Evolutionary conservation across 495 filamentous ascomycete species (phyloP).

Genomic region (Beverwykella pulmonaria): DNA sequence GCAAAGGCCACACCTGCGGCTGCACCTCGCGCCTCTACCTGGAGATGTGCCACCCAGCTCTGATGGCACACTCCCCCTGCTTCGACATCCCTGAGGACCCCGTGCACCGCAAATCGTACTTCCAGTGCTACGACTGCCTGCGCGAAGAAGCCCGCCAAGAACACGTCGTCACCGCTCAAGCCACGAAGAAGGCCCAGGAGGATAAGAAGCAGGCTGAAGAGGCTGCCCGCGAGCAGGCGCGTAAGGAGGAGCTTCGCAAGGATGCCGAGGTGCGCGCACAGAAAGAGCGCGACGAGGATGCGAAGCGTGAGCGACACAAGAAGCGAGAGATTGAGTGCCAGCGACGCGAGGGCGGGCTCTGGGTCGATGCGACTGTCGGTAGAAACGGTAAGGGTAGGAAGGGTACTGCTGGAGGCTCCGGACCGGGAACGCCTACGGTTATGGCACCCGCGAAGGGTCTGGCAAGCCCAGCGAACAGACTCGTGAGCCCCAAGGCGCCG

Average conservation of each 20-base stretch:
- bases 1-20: constrained; percentile 15
- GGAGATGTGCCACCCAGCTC: not conserved
- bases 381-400: constrained; percentile 10
- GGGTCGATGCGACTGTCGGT: constrained; percentile 5
- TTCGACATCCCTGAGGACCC: not conserved
- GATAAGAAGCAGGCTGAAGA: not conserved
- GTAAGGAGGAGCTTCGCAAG: constrained; percentile 1
- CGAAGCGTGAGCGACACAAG: not conserved
- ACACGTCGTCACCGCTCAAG: not conserved
- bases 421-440: not conserved
- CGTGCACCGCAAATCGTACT: constrained; percentile 7
- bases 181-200: not conserved
- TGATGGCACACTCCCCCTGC: not conserved
- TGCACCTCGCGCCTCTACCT: constrained; percentile 14
- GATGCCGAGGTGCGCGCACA: constrained; percentile 4
- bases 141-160: not conserved
- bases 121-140: constrained; percentile 30
- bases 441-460: not conserved
- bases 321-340: not conserved
- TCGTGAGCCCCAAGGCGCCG: not conserved
- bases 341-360: not conserved
- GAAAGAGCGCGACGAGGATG: constrained; percentile 6
- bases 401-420: not conserved
- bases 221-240: not conserved
- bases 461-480: not conserved